phyloP scores from a whole-genome alignment of 257 asterid genomes.

The Scutellaria minor region DNA sequence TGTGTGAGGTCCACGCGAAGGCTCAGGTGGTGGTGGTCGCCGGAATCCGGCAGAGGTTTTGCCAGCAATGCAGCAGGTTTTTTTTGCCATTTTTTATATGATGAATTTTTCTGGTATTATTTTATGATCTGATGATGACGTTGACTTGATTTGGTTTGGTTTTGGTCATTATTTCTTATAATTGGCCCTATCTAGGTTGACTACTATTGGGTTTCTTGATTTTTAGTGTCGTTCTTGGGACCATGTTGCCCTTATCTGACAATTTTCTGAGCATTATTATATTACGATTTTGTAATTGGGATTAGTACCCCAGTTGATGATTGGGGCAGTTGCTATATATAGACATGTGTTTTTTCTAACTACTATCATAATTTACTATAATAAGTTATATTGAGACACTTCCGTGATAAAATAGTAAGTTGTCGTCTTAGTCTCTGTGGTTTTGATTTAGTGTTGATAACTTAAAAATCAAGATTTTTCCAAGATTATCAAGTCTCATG shows the following conservation, averaged over 20 bases:
- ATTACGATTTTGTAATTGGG: conserved; percentile 1
- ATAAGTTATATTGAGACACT: too few species aligned
- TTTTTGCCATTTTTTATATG: background rate
- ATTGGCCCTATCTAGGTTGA: too few species aligned
- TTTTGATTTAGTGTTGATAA: too few species aligned
- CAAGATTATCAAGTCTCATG: too few species aligned
- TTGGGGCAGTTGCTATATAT: too few species aligned
- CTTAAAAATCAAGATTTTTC: too few species aligned
- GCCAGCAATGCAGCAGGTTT: conserved; percentile 93
- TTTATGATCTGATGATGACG: conserved; percentile 30
- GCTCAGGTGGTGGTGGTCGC: conserved; percentile 64
- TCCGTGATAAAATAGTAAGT: too few species aligned
- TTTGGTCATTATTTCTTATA: too few species aligned
- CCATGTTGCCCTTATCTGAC: background rate
- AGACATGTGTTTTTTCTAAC: too few species aligned
- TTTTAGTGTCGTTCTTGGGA: background rate
- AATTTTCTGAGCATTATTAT: background rate
- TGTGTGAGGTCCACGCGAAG: conserved; percentile 71
- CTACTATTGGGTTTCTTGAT: background rate
- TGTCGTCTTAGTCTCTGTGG: too few species aligned
- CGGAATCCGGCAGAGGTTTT: conserved; percentile 78
- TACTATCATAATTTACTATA: too few species aligned
- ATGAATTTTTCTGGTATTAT: background rate
- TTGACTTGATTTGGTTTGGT: conserved; percentile 28
- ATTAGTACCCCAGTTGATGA: background rate